Base-by-base conservation (phyloP, 441 rosid genomes). In the Pelargonium fulgidum region DNA sequence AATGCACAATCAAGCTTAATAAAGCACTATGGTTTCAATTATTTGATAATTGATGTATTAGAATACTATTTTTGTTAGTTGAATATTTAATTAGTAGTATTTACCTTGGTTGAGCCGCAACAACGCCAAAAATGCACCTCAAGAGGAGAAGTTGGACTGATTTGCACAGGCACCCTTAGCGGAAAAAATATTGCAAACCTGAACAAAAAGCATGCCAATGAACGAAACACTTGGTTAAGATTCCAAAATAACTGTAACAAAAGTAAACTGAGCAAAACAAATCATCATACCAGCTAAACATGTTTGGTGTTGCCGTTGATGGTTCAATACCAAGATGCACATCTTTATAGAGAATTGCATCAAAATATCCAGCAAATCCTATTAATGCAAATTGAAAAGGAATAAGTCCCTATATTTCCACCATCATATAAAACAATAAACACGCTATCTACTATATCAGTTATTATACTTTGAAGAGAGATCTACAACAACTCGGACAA, bases 131-230 rank as follows among this genome's bases (percentile, higher is more conserved):
- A 92, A 76, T 90, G 88, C 69, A 87, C 96, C 80, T 92, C 93
- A 17, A 94, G 66, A 68, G 86, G 81, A 70, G 83, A 83, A 74
- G 85, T 90, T 8, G 92, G 84, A 62, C 62, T 76, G 42, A 87
- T 73, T 65, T 83, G 79, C 54, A 89, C 78, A 1, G 96, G 99
- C 68, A 82, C 82, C 77, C 96, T 87, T 17, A 90, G 78, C 1
- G 99, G 99, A 79, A 94, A 94, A 81, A 90, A 94, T 70, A 94
- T 94, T 10, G 96, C 86, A 80, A 94, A 92, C 98, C 98, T 92
- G 75, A 71, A 61, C 14, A 69, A 68, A 67, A 44, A 33, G 54
- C 61, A 56, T 22, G 65, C n/a, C 62, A 56, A 56, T 19, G 10
- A 56, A 17, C 19, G 26, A 22, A 56, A 20, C 61, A 56, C 12